Evolutionary conservation across 2,329 filamentous ascomycete species (phyloP).

Genomic region (Coleophoma cylindrospora): DNA sequence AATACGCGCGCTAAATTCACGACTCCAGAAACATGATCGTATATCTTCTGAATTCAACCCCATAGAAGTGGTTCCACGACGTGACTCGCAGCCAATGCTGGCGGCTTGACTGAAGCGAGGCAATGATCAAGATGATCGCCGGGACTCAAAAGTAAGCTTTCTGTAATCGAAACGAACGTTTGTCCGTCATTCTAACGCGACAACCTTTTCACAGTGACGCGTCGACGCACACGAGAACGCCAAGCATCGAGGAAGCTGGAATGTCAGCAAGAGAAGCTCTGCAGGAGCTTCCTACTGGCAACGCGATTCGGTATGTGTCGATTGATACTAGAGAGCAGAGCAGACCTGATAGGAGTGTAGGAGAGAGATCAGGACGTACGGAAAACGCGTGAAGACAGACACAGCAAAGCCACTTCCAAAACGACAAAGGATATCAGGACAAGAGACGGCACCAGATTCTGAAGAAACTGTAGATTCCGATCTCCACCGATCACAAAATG

Average conservation of each 20-base stretch:
- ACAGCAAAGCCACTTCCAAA: constrained; percentile 9
- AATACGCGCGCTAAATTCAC: background rate
- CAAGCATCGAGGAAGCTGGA: background rate
- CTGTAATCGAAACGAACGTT: background rate
- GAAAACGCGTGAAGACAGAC: constrained; percentile 15
- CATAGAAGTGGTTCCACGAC: background rate
- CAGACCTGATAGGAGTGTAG: background rate
- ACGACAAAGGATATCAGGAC: constrained; percentile 8
- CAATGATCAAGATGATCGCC: too few species aligned
- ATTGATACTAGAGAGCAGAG: background rate
- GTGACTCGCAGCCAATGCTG: background rate
- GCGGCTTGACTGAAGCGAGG: too few species aligned
- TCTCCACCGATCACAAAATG: too few species aligned
- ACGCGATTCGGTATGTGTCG: background rate
- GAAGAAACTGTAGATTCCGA: too few species aligned
- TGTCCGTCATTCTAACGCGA: background rate
- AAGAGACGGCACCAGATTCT: background rate
- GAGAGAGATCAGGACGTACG: constrained; percentile 14
- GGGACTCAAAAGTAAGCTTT: too few species aligned
- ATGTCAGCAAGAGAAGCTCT: background rate
- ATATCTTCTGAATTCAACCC: background rate
- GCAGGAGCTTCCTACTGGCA: background rate
- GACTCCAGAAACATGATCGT: background rate
- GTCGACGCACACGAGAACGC: background rate
- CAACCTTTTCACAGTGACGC: background rate